Base-by-base conservation (phyloP, 2,329 filamentous ascomycete species). In the Ophiostoma novo-ulmi region DNA sequence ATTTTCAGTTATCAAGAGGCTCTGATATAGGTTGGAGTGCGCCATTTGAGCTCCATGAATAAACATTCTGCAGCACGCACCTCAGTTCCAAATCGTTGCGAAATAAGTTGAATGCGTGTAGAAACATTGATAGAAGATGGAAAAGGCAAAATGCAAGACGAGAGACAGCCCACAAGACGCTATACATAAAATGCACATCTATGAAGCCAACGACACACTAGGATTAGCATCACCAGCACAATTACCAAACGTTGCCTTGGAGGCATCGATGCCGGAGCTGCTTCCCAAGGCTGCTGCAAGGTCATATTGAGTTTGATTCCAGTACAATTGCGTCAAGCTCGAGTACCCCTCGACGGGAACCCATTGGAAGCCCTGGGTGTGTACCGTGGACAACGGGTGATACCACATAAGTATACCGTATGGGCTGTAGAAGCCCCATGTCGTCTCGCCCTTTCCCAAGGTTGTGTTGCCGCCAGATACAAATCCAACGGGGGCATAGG, bases 231-330 rank as follows among this genome's bases (percentile, higher is more conserved):
- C 71, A 6, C 69, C 38, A 11, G 36, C 35, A 36, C 69, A 70
- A 7, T 63, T 17, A 6, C 72, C 70, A 64, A 72, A 70, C 13
- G 61, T 35, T 0, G 71, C 71, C 2, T n/a, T n/a, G 1, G 38
- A 36, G 1, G 71, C 65, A 22, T 64, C 13, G 35, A 72, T 65
- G 11, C n/a, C 26, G 0, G 55, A 26, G 8, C 14, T 67, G 1
- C 68, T 70, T 11, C 10, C 41, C 10, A 35, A n/a, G 20, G 38
- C 61, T 3, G 72, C 70, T 2, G 70, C 73, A 20, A 68, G 22
- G 11, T 73, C 73, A 67, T 69, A 74, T 67, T 71, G 72, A 35
- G 73, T 72, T 72, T 74, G 73, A 69, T 74, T 72, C 73, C 73
- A 73, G 41, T 71, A 72, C 65, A 74, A 71, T 72, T 74, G 71